phyloP scores from a whole-genome alignment of 768 basidiomycete genomes.

The Suillus americanus region DNA sequence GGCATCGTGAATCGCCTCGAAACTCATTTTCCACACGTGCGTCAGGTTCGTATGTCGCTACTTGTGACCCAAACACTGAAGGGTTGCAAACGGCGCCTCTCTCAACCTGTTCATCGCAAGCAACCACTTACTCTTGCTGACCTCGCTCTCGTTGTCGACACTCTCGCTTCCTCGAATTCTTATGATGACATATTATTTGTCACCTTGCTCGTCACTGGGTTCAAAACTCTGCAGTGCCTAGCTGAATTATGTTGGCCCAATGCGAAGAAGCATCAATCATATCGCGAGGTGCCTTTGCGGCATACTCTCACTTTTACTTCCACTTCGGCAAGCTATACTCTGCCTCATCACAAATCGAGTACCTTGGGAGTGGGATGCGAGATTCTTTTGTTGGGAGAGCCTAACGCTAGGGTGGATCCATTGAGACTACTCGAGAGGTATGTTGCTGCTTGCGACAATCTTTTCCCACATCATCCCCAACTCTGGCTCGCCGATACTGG shows the following conservation, averaged over 20 bases:
- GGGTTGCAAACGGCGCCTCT: neutral
- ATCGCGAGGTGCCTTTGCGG: constrained; percentile 19
- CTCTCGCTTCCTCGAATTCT: neutral
- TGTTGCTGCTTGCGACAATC: constrained; percentile 24
- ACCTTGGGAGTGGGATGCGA: constrained; percentile 20
- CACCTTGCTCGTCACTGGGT: constrained; percentile 24
- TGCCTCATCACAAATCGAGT: constrained; percentile 42
- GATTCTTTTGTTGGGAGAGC: neutral
- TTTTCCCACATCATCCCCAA: constrained; percentile 25
- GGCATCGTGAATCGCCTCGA: too few species aligned
- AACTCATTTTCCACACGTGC: too few species aligned
- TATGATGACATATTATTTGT: constrained; percentile 30
- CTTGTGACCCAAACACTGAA: neutral
- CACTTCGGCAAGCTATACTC: constrained; percentile 15
- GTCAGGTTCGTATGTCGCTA: accelerated
- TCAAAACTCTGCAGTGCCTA: constrained; percentile 25
- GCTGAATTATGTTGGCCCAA: constrained; percentile 31
- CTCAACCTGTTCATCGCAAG: neutral
- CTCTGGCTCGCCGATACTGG: constrained; percentile 37
- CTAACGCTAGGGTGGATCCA: constrained; percentile 4
- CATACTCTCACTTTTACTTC: constrained; percentile 7
- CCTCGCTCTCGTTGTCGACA: neutral
- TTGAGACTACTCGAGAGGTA: constrained; percentile 19
- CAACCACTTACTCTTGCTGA: neutral
- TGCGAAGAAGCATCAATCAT: neutral